These are phyloP conservation scores for Filosporella fistucella DNA, from an alignment of 495 filamentous ascomycete genomes.

Conservation along the genomic window DNA sequence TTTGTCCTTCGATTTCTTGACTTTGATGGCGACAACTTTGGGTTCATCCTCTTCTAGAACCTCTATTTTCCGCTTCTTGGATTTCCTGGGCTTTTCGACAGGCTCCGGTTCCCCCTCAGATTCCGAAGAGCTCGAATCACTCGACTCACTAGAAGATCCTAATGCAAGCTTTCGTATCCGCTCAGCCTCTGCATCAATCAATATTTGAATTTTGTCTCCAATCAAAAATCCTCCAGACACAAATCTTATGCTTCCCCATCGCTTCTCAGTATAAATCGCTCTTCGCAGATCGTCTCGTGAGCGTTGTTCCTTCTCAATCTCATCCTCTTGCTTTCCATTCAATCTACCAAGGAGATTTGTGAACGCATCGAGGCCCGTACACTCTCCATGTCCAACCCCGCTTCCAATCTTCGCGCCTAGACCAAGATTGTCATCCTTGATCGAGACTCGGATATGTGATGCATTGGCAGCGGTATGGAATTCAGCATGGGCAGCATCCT, in stretches of 20 bases:
- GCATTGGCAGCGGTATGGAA: constrained; percentile 71
- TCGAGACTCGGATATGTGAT: constrained; percentile 68
- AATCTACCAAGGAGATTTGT: constrained; percentile 79
- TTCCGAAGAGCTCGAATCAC: constrained; percentile 5
- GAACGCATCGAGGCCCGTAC: constrained; percentile 77
- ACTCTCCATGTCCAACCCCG: constrained; percentile 57
- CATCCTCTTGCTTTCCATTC: constrained; percentile 76
- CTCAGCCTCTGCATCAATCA: constrained; percentile 24
- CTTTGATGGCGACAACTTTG: constrained; percentile 16
- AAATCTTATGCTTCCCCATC: constrained; percentile 72
- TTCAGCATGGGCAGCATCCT: constrained; percentile 65
- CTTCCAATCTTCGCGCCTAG: constrained; percentile 72
- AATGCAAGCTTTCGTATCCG: constrained; percentile 11
- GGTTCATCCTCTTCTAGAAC: constrained; percentile 5
- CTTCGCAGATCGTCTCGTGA: constrained; percentile 57
- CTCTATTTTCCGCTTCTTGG: constrained; percentile 21
- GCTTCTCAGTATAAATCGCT: constrained; percentile 61
- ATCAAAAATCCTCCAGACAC: constrained; percentile 75
- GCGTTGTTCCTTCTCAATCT: constrained; percentile 60
- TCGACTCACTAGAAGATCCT: constrained; percentile 1
- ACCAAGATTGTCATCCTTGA: constrained; percentile 88
- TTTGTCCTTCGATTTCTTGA: constrained; percentile 22
- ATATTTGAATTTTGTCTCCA: constrained; percentile 52
- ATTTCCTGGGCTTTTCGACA: constrained; percentile 14
- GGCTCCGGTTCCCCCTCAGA: constrained; percentile 1